Conservation (phyloP, 805 yeast genomes). For the Yamadazyma endophytica region DNA sequence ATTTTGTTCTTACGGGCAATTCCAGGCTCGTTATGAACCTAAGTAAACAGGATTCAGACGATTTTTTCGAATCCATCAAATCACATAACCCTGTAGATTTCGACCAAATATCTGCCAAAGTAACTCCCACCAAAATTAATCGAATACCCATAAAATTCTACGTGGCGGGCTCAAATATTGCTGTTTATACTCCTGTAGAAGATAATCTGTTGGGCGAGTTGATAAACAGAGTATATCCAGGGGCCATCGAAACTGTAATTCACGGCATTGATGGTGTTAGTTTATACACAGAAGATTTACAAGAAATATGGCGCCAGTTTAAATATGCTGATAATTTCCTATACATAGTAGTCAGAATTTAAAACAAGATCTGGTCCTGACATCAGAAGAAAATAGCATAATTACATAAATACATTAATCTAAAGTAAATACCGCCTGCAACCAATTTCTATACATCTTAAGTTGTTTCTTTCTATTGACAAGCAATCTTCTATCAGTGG, state of each 20-base stretch:
- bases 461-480: slow-evolving; percentile 89
- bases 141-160: slow-evolving; percentile 49
- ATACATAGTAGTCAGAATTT: slow-evolving; percentile 26
- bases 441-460: slow-evolving; percentile 96
- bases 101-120: slow-evolving; percentile 21
- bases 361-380: neutral
- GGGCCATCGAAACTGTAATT: slow-evolving; percentile 14
- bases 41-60: slow-evolving; percentile 55
- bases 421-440: slow-evolving; percentile 78
- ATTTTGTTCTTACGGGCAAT: slow-evolving; percentile 71
- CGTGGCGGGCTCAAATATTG: slow-evolving; percentile 33
- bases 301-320: slow-evolving; percentile 29
- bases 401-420: neutral
- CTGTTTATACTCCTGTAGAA: slow-evolving; percentile 24
- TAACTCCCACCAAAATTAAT: slow-evolving; percentile 24
- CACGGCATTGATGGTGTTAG: slow-evolving; percentile 28
- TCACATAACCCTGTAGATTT: slow-evolving; percentile 25
- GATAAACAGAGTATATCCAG: slow-evolving; percentile 3
- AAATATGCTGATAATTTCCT: slow-evolving; percentile 34
- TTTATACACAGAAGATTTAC: slow-evolving; percentile 9
- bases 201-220: neutral
- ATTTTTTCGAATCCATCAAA: slow-evolving; percentile 52
- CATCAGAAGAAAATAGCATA: neutral
- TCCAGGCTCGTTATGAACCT: slow-evolving; percentile 77
- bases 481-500: slow-evolving; percentile 83